Evolutionary conservation across 2,329 filamentous ascomycete species (phyloP).

Genomic region (Pseudogymnoascus sp.): DNA sequence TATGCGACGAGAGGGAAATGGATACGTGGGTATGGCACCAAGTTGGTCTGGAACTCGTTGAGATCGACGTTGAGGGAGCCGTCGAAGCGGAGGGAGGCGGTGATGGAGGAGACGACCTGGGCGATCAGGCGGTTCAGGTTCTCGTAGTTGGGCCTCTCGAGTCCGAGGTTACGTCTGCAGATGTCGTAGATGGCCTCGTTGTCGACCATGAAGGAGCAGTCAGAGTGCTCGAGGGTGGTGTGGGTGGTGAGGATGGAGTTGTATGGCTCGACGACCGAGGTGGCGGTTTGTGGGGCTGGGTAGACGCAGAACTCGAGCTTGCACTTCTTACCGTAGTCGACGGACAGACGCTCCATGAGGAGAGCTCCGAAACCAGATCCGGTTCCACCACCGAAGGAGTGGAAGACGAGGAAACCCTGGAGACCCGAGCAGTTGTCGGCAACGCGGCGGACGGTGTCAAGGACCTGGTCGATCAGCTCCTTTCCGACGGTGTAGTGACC

Average conservation of each 20-base stretch:
- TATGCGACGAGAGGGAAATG: constrained; percentile 99
- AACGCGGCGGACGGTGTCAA: constrained; percentile 95
- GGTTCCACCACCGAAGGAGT: constrained; percentile 98
- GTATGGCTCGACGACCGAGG: constrained; percentile 98
- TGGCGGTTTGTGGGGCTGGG: constrained; percentile 92
- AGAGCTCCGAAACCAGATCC: constrained; percentile 97
- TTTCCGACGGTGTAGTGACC: constrained; percentile 99
- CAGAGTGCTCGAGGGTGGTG: constrained; percentile 97
- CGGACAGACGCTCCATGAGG: constrained; percentile 96
- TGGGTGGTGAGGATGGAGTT: constrained; percentile 99
- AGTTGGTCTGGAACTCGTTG: constrained; percentile 99
- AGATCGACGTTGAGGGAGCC: constrained; percentile 98
- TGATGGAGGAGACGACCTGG: constrained; percentile 98
- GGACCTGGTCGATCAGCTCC: constrained; percentile 95
- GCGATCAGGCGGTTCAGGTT: constrained; percentile 98
- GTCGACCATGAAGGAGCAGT: constrained; percentile 99
- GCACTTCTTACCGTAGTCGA: constrained; percentile 99
- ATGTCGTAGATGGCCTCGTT: constrained; percentile 99
- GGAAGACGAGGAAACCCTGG: constrained; percentile 98
- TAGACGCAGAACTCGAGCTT: constrained; percentile 99
- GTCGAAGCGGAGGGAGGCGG: constrained; percentile 95
- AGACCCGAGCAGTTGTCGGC: constrained; percentile 97
- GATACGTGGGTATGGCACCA: constrained; percentile 97
- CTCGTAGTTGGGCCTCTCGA: constrained; percentile 96
- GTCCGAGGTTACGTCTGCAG: constrained; percentile 92